These are phyloP conservation scores for Cryptosporidium viatorum DNA, from an alignment of 169 alveolate species.

Conservation along the genomic window DNA sequence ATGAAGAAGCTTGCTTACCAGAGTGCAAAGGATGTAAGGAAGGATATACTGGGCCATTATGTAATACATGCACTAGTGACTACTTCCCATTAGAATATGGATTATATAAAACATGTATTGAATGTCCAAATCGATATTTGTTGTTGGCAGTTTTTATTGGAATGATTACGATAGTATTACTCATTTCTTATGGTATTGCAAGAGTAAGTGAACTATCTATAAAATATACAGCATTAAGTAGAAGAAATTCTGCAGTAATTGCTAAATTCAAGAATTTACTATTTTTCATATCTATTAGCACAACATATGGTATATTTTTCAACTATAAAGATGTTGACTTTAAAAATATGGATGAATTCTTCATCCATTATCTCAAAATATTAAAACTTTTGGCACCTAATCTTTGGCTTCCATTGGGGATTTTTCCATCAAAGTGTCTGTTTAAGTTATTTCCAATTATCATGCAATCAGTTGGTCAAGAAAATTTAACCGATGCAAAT, in stretches of 20 bases:
- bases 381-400: conserved; percentile 28
- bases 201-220: conserved; percentile 49
- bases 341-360: conserved; percentile 22
- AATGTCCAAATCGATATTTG: conserved; percentile 44
- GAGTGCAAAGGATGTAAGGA: conserved; percentile 27
- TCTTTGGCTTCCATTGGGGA: conserved; percentile 47
- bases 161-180: conserved; percentile 10
- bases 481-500: conserved; percentile 34
- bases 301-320: conserved; percentile 27
- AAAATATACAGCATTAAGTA: conserved; percentile 35
- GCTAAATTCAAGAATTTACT: conserved; percentile 30
- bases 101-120: background rate
- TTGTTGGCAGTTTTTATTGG: background rate
- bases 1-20: conserved; percentile 31
- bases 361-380: conserved; percentile 23
- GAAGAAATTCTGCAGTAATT: conserved; percentile 44
- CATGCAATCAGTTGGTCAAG: conserved; percentile 17
- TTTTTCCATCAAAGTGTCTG: conserved; percentile 54
- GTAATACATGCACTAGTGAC: conserved; percentile 23
- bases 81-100: conserved; percentile 52
- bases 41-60: conserved; percentile 64
- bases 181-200: conserved; percentile 44
- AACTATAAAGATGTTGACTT: background rate
- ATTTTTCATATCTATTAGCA: conserved; percentile 35
- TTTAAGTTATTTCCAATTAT: conserved; percentile 39